Percentiles rank a stretch among this genome's conserved stretches.
These are phyloP conservation scores for Gleditsia sinensis DNA, from an alignment of 306 rosid genomes.

Conservation along the genomic window DNA sequence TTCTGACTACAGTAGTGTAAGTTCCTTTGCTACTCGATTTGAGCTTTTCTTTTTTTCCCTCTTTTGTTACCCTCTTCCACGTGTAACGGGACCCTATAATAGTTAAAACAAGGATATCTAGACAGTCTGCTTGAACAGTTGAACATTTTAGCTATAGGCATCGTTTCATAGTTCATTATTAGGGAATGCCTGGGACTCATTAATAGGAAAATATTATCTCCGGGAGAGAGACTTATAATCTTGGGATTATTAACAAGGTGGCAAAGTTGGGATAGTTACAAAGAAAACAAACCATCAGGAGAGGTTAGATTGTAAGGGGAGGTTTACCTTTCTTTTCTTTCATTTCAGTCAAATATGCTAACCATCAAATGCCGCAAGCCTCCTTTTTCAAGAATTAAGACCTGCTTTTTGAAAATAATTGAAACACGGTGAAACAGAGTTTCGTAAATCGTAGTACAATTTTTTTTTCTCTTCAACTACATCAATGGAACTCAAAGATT, in stretches of 20 bases:
- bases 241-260: constrained; percentile 3
- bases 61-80: neutral
- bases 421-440: neutral
- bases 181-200: constrained; percentile 23
- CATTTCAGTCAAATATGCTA: neutral
- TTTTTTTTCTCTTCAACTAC: neutral
- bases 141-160: neutral
- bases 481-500: constrained; percentile 1
- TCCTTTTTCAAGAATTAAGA: neutral
- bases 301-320: neutral
- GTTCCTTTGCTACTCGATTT: constrained; percentile 23
- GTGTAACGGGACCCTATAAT: neutral
- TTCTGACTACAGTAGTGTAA: constrained; percentile 93
- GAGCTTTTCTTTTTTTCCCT: neutral
- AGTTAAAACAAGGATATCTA: neutral
- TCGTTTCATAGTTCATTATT: neutral
- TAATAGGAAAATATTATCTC: constrained; percentile 12
- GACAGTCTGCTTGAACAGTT: neutral
- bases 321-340: neutral
- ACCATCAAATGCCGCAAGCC: neutral
- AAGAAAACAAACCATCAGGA: neutral
- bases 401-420: neutral
- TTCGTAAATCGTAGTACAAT: neutral
- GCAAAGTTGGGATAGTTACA: constrained; percentile 6
- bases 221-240: constrained; percentile 16